Evolutionary conservation across 2,329 filamentous ascomycete genomes (phyloP).

Genomic region (Nemania abortiva): DNA sequence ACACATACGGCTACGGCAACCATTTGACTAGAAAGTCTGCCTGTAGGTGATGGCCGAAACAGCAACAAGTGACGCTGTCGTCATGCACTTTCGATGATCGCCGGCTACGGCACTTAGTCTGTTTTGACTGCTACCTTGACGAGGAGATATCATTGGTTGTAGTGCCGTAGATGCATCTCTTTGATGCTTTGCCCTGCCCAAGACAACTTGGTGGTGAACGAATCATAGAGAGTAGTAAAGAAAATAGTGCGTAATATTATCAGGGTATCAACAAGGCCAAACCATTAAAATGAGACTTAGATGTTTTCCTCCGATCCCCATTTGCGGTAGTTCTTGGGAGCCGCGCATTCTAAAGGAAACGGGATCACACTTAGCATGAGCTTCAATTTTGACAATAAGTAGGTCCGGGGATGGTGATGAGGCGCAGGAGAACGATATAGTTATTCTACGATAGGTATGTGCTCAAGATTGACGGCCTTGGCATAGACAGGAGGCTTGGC

Average conservation of each 20-base stretch:
- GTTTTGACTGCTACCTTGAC: constrained; percentile 18
- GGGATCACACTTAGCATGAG: neutral
- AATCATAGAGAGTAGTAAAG: neutral
- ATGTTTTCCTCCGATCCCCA: neutral
- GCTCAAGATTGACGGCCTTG: neutral
- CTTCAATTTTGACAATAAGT: neutral
- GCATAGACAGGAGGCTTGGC: constrained; percentile 12
- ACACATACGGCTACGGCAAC: neutral
- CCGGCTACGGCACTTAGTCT: constrained; percentile 28
- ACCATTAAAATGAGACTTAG: neutral
- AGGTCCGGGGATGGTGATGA: neutral
- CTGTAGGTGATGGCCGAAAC: neutral
- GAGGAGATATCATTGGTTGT: constrained; percentile 22
- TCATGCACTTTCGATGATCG: constrained; percentile 36
- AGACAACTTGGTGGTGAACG: constrained; percentile 1
- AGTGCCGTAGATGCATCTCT: constrained; percentile 8
- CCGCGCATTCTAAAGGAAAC: neutral
- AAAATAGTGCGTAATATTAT: neutral
- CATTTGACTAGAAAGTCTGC: neutral
- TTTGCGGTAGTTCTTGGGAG: neutral
- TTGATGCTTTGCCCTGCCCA: constrained; percentile 13
- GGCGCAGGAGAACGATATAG: neutral
- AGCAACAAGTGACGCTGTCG: constrained; percentile 11
- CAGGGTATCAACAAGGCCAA: neutral
- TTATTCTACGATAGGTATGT: neutral